Evolutionary conservation across 306 rosid species (phyloP).

Genomic region (Prunus campanulata): DNA sequence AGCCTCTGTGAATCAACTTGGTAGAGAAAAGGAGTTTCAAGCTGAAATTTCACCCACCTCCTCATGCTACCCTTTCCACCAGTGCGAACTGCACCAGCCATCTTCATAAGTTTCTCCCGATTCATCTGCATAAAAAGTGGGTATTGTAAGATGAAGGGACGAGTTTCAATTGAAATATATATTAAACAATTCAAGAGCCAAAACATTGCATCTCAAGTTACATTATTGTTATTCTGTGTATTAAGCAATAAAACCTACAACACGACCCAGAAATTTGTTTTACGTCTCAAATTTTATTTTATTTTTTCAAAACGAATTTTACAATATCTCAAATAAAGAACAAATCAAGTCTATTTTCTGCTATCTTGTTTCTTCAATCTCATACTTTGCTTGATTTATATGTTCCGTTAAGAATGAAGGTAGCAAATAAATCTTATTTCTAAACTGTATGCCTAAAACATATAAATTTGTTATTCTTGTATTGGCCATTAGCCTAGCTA

Average conservation of each 20-base stretch:
- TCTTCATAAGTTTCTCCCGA: constrained; percentile 71
- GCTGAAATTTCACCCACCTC: constrained; percentile 41
- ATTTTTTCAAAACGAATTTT: too few species aligned
- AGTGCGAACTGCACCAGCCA: constrained; percentile 96
- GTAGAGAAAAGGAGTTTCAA: not conserved
- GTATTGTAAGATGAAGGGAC: not conserved
- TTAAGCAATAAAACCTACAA: not conserved
- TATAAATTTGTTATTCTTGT: too few species aligned
- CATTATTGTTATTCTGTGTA: not conserved
- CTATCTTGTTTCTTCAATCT: too few species aligned
- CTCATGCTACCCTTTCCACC: constrained; percentile 96
- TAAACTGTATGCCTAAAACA: too few species aligned
- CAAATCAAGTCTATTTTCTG: too few species aligned
- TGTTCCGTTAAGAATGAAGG: too few species aligned
- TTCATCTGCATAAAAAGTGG: constrained; percentile 54
- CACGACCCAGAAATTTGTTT: not conserved
- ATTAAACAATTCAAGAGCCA: not conserved
- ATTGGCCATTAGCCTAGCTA: too few species aligned
- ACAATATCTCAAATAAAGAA: too few species aligned
- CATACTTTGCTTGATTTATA: too few species aligned
- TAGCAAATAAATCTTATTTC: too few species aligned
- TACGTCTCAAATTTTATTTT: too few species aligned
- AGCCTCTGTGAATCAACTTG: not conserved
- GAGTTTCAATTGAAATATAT: not conserved
- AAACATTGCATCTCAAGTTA: not conserved